Percentiles rank a stretch among this genome's conserved stretches.
Conservation (phyloP, 2,329 filamentous ascomycete species). For the Pseudopyricularia javanii region DNA sequence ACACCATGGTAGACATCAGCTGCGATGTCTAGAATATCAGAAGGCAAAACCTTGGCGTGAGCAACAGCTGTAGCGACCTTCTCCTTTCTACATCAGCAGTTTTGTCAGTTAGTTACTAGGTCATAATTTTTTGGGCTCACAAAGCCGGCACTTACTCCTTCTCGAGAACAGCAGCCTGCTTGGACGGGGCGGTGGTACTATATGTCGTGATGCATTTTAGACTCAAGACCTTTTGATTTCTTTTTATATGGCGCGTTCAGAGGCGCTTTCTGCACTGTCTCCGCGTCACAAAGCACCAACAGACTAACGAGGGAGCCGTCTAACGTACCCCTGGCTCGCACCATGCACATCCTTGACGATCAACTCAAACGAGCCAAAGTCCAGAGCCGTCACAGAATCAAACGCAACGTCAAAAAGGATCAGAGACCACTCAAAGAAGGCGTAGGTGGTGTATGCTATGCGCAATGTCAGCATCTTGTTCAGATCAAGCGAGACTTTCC, state of each 20-base stretch:
- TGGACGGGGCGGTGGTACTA: constrained; percentile 34
- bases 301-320: constrained; percentile 57
- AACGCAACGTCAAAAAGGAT: constrained; percentile 94
- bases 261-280: neutral
- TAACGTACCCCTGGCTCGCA: constrained; percentile 94
- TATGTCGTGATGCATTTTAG: constrained; percentile 7
- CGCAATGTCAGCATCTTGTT: neutral
- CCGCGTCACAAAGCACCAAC: constrained; percentile 6
- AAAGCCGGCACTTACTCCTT: constrained; percentile 35
- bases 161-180: constrained; percentile 42
- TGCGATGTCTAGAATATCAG: constrained; percentile 63
- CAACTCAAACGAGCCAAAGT: constrained; percentile 83
- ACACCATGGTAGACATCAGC: constrained; percentile 90
- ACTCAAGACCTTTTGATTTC: constrained; percentile 20
- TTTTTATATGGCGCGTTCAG: constrained; percentile 16
- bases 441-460: constrained; percentile 91
- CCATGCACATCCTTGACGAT: constrained; percentile 82
- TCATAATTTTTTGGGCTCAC: neutral
- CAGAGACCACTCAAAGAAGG: constrained; percentile 95
- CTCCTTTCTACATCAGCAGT: constrained; percentile 39
- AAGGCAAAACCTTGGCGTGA: constrained; percentile 59
- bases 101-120: neutral
- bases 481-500: no score
- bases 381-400: constrained; percentile 84
- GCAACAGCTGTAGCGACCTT: constrained; percentile 61